Base-by-base conservation (phyloP, 495 filamentous ascomycete genomes). In the Hypoxylon fuscum region DNA sequence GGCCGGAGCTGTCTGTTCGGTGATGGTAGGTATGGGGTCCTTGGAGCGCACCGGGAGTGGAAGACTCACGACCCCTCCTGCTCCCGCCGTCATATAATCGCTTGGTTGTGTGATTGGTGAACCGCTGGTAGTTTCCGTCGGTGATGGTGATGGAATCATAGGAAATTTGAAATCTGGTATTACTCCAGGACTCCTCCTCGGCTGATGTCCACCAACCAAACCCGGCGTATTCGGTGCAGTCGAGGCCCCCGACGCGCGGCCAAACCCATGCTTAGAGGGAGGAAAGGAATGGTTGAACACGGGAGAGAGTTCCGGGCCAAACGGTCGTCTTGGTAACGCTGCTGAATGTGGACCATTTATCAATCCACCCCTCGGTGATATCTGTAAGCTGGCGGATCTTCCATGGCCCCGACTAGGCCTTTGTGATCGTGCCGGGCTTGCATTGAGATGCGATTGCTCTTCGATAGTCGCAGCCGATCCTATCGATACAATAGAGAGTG, bases 401-500 rank as follows among this genome's bases (percentile, higher is more conserved):
- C 82, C 87, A 83, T 97, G 93, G 2, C 86, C 83, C 67, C 84
- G 84, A 21, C 55, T 53, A 18, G 86, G 80, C 44, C 83, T 78
- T 50, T 79, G 79, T n/a, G 82, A 70, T 45, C 60, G 51, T 56
- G 47, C 34, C 5, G 61, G 60, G 1, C 53, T n/a, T 55, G 34
- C 8, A 53, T 68, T 68, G 7, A 40, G 50, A 5, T 59, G 48
- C 10, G 59, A 55, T 37, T 69, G 79, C 74, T 66, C 77, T 72
- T 73, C 81, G 55, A 64, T 72, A 63, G 69, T 79, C 49, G 89
- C 84, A 50, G 87, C 86, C 44, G 84, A 87, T 12, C 91, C 91
- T 62, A 98, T 83, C 4, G 95, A 98, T 17, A 97, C 85, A 60
- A 98, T 98, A n/a, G 95, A 97, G 25, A 98, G 84, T 0, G 94